Base-by-base conservation (phyloP, 2,329 filamentous ascomycete species). In the Paraphaeosphaeria sporulosa region DNA sequence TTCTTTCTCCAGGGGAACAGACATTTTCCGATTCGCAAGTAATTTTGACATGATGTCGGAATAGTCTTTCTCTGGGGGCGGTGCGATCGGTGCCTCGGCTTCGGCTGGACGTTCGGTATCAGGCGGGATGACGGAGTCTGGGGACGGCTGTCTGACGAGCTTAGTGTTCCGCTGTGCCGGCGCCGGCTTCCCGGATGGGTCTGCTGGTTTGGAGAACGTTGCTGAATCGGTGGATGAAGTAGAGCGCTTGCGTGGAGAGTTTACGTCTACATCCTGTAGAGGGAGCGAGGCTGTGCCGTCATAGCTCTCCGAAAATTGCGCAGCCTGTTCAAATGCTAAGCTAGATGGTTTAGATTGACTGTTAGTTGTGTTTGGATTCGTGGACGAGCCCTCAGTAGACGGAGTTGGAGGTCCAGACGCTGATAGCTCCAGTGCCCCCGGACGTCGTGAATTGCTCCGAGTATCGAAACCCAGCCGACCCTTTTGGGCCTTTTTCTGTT, bases 201-300 rank as follows among this genome's bases (percentile, higher is more conserved):
- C 69, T 13, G 64, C 68, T 12, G 57, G 4, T 59, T 69, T 63
- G 1, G 55, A 44, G 21, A 57, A 44, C 15, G 40, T 34, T 23
- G 51, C 55, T 19, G 71, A 71, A 6, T 58, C 55, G 44, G 58
- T 66, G 2, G 73, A 73, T 10, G 69, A 69, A 10, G 67, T 71
- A n/a, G 75, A 76, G 3, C 61, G 71, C 8, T 67, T 69, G n/a
- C 71, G 70, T 2, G 71, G 66, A 25, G 70, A 74, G 47, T 76
- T 76, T 13, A 69, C 68, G 30, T 66, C 54, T 32, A 70, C 71
- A 25, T 75, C 71, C 47, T 71, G 71, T 8, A 77, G 62, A 40
- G 73, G 70, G 8, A 67, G 48, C 2, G 72, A 71, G 32, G 59
- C 62, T 59, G 59, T 53, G 5, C 67, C 72, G 50, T 76, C 72